Evolutionary conservation across 306 rosid genomes (phyloP), one percentile per base, ranked within the genome.

Genomic region (Prosopis cineraria): DNA sequence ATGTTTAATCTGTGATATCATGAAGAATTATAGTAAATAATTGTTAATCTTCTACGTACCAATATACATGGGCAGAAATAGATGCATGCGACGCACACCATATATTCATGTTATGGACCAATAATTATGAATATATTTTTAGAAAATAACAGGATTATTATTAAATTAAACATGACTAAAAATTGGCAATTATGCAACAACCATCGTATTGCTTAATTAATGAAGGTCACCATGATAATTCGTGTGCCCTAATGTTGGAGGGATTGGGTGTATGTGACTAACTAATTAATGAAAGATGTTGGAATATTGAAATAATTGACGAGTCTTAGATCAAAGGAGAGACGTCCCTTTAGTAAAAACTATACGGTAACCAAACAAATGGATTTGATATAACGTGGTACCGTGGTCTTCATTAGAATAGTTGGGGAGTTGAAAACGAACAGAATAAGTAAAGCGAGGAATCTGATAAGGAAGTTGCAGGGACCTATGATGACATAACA

Each of bases 341-440:
- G 73, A 81, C 60, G 91, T 89, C 93, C 87, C 82, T 81, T 87
- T 81, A 63, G 80, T 73, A 72, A 86, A 85, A 88, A 87, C 86
- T 58, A 83, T 85, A 89, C 88, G 87, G 84, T 88, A 79, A 86
- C 87, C 79, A 83, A 83, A 77, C 77, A 55, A 80, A 52, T 83
- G 85, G 81, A 30, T 70, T 79, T 81, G 70, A 77, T 79, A 60
- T 81, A 85, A 80, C 78, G 76, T 70, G 58, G 77, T 77, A 43
- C 79, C 70, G 34, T 74, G 47, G 87, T 78, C 79, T 64, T 29
- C 12, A 37, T 22, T 27, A 52, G 66, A 70, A 70, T 75, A 75
- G 74, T 27, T 74, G 73, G 45, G 33, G 77, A 58, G 44, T 70
- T 45, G 84, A 79, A 72, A 80, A 31, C 44, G 70, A 76, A 80